phyloP scores from a whole-genome alignment of 805 yeast species.

The Jamesozyma piceae region DNA sequence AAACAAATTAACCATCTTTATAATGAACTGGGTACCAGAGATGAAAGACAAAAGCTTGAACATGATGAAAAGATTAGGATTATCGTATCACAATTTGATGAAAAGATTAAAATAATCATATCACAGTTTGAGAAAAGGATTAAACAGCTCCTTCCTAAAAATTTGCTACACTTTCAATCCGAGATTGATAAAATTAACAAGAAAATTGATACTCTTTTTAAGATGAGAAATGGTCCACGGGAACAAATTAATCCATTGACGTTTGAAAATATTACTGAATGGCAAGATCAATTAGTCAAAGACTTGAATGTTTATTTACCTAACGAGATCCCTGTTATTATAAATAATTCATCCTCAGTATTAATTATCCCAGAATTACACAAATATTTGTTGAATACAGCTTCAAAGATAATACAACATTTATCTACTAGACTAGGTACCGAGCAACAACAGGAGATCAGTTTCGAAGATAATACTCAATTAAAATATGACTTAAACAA shows the following conservation, averaged over 20 bases:
- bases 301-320: slow-evolving; percentile 21
- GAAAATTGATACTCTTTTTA: slow-evolving; percentile 4
- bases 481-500: slow-evolving; percentile 21
- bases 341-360: slow-evolving; percentile 18
- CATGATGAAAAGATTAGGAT: slow-evolving; percentile 24
- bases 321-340: slow-evolving; percentile 25
- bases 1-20: slow-evolving; percentile 26
- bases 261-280: slow-evolving; percentile 19
- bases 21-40: slow-evolving; percentile 20
- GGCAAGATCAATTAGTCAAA: slow-evolving; percentile 14
- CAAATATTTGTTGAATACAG: slow-evolving; percentile 14
- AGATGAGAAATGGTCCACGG: neutral
- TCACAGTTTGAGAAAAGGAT: slow-evolving; percentile 28
- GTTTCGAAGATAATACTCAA: neutral
- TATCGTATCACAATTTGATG: slow-evolving; percentile 24
- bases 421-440: neutral
- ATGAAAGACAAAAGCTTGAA: slow-evolving; percentile 18
- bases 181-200: slow-evolving; percentile 18
- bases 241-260: neutral
- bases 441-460: neutral
- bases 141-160: slow-evolving; percentile 22
- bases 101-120: slow-evolving; percentile 22
- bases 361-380: slow-evolving; percentile 27
- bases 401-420: slow-evolving; percentile 11
- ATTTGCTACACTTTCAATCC: slow-evolving; percentile 17